phyloP scores from a whole-genome alignment of 306 rosid genomes.

The Hippophae rhamnoides region DNA sequence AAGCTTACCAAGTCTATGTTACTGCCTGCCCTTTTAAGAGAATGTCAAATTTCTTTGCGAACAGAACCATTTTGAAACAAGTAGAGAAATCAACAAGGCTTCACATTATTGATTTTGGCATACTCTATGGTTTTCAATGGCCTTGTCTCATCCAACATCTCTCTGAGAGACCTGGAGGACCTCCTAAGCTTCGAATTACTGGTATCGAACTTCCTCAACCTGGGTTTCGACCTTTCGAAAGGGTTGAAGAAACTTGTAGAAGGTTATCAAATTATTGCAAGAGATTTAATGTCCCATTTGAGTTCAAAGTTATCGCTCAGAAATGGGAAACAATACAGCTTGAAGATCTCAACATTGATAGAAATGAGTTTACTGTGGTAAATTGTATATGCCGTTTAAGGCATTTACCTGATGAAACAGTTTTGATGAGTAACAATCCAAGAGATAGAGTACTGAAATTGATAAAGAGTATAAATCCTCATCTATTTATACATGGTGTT shows the following conservation, averaged over 20 bases:
- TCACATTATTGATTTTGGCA: conserved; percentile 41
- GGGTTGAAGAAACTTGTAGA: conserved; percentile 29
- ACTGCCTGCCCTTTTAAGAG: conserved; percentile 30
- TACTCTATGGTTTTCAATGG: conserved; percentile 43
- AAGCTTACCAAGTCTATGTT: conserved; percentile 24
- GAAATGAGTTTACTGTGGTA: conserved; percentile 17
- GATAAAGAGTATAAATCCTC: conserved; percentile 24
- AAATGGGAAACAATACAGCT: conserved; percentile 34
- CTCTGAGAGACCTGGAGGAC: conserved; percentile 26
- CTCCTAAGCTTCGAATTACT: conserved; percentile 32
- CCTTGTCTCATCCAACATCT: conserved; percentile 38
- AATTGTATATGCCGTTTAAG: conserved; percentile 23
- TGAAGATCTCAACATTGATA: conserved; percentile 19
- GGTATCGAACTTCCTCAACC: conserved; percentile 41
- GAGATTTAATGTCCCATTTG: conserved; percentile 30
- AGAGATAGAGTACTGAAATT: conserved; percentile 25
- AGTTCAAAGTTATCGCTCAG: conserved; percentile 29
- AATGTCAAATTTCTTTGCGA: conserved; percentile 29
- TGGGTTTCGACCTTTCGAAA: conserved; percentile 28
- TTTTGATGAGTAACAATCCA: conserved; percentile 15
- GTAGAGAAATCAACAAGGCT: conserved; percentile 24
- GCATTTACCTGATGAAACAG: conserved; percentile 24
- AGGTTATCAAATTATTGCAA: conserved; percentile 25
- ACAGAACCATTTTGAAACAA: conserved; percentile 21
- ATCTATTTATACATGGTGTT: conserved; percentile 19